phyloP scores from a whole-genome alignment of 192 early-diverging fungal genomes.

The Rhizophagus clarus region DNA sequence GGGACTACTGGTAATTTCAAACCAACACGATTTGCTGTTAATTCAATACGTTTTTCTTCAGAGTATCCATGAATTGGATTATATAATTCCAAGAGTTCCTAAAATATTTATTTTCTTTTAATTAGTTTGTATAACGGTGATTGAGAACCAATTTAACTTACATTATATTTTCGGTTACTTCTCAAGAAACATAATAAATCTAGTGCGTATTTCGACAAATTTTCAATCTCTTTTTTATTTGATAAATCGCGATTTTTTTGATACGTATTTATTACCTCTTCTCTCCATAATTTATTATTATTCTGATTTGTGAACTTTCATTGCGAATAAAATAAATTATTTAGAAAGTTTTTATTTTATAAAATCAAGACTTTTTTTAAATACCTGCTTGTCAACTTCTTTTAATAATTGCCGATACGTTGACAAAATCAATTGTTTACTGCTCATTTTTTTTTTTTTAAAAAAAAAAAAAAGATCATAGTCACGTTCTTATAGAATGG shows the following conservation, averaged over 20 bases:
- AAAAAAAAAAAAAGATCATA: background rate
- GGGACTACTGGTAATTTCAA: background rate
- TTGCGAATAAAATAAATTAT: background rate
- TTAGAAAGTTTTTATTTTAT: background rate
- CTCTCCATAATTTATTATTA: constrained; percentile 11
- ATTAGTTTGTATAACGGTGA: background rate
- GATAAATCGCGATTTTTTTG: background rate
- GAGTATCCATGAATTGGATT: constrained; percentile 23
- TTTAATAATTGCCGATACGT: constrained; percentile 19
- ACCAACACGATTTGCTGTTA: constrained; percentile 17
- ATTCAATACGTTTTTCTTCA: constrained; percentile 1
- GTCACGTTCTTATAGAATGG: too few species aligned
- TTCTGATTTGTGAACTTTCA: constrained; percentile 9
- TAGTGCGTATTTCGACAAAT: background rate
- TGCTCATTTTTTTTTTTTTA: background rate
- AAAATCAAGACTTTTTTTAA: background rate
- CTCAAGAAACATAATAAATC: constrained; percentile 18
- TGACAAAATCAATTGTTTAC: background rate
- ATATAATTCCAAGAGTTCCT: constrained; percentile 11
- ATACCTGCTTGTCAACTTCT: constrained; percentile 19
- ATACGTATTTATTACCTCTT: constrained; percentile 2
- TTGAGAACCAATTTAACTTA: background rate
- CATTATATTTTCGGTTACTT: constrained; percentile 6
- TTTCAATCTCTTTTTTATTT: background rate
- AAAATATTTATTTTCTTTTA: background rate